Percentiles rank a stretch among this genome's conserved stretches.
These are phyloP conservation scores for Phaffia australis DNA, from an alignment of 768 basidiomycete genomes.

Conservation along the genomic window DNA sequence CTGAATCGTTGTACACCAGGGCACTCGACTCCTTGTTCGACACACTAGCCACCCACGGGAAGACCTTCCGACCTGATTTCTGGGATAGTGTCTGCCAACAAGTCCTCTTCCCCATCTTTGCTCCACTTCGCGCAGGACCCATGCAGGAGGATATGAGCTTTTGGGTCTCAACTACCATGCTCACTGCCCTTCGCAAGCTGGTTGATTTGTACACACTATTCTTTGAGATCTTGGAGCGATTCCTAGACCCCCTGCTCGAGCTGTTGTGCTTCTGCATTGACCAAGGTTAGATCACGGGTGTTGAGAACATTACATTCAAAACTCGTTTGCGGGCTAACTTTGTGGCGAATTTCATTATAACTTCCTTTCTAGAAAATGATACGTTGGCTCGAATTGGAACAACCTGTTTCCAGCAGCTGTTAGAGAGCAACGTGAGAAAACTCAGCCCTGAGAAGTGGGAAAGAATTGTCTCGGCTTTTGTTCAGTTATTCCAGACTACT, in stretches of 20 bases:
- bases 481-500: constrained; percentile 92
- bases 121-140: constrained; percentile 85
- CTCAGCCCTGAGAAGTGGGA: constrained; percentile 77
- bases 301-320: not conserved
- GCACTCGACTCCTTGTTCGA: constrained; percentile 94
- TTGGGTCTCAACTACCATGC: constrained; percentile 98
- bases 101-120: constrained; percentile 95
- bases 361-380: constrained; percentile 65
- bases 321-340: constrained; percentile 4
- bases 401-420: constrained; percentile 87
- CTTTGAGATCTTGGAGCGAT: constrained; percentile 79
- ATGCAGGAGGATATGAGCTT: constrained; percentile 99
- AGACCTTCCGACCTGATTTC: constrained; percentile 75
- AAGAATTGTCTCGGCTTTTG: constrained; percentile 78
- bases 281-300: constrained; percentile 56
- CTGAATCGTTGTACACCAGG: constrained; percentile 41
- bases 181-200: constrained; percentile 87
- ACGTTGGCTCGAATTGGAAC: constrained; percentile 95
- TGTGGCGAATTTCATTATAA: constrained; percentile 1
- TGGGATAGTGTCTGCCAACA: constrained; percentile 98
- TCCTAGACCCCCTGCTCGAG: constrained; percentile 86
- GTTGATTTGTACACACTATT: constrained; percentile 93
- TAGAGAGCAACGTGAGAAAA: constrained; percentile 85
- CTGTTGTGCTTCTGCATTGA: constrained; percentile 92
- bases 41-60: constrained; percentile 81